These are phyloP conservation scores for Hypoxylon sp. DNA, from an alignment of 2,329 filamentous ascomycete species.

Conservation along the genomic window DNA sequence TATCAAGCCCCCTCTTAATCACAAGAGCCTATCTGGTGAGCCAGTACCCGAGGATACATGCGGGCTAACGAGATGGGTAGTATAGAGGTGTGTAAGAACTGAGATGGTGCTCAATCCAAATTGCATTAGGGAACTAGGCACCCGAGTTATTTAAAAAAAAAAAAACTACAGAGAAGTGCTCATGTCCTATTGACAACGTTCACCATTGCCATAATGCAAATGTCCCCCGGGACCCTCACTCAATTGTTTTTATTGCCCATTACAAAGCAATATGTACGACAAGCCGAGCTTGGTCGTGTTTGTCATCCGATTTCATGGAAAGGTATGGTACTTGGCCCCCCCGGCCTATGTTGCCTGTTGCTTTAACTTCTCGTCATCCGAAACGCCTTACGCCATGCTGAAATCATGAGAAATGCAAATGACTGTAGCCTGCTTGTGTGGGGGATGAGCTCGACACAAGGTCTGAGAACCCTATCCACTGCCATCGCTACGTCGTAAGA, in stretches of 20 bases:
- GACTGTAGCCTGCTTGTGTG: constrained; percentile 28
- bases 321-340: constrained; percentile 14
- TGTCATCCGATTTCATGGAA: constrained; percentile 25
- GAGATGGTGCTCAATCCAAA: constrained; percentile 23
- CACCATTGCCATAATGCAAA: constrained; percentile 25
- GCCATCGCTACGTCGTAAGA: constrained; percentile 38
- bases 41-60: constrained; percentile 5
- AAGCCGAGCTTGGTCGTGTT: constrained; percentile 9
- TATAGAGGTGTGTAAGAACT: constrained; percentile 7
- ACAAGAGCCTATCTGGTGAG: constrained; percentile 11
- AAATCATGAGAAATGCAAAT: constrained; percentile 55
- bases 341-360: constrained; percentile 28
- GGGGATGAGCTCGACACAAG: neutral
- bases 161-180: constrained; percentile 30
- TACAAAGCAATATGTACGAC: constrained; percentile 30
- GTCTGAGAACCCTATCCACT: constrained; percentile 42
- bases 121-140: constrained; percentile 34
- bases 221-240: constrained; percentile 8
- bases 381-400: constrained; percentile 59
- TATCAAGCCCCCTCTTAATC: constrained; percentile 17
- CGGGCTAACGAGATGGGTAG: constrained; percentile 8
- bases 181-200: constrained; percentile 27
- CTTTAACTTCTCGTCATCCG: constrained; percentile 37
- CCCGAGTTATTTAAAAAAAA: constrained; percentile 15
- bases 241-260: constrained; percentile 24